phyloP scores from a whole-genome alignment of 768 basidiomycete genomes.

The Scleroderma bovista region DNA sequence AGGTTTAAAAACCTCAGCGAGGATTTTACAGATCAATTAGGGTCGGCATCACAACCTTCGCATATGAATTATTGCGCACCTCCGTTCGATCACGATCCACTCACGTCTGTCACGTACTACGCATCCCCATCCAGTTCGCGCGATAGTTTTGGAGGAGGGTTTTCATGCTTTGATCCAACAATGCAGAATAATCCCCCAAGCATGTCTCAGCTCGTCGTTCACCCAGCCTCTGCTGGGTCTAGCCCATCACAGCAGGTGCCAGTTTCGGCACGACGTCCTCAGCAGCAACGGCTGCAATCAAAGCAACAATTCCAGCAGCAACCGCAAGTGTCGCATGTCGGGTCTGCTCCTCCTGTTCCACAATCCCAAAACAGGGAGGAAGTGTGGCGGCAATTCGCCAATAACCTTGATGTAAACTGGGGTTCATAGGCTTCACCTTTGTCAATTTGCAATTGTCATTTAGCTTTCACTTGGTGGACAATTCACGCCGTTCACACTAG shows the following conservation, averaged over 20 bases:
- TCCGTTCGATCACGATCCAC: neutral
- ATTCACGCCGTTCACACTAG: neutral
- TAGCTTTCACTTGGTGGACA: neutral
- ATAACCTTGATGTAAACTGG: slow-evolving; percentile 21
- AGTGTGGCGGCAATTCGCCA: slow-evolving; percentile 35
- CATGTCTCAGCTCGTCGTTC: neutral
- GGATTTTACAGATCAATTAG: neutral
- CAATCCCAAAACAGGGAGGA: slow-evolving; percentile 29
- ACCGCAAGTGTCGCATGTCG: neutral
- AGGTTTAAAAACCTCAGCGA: slow-evolving; percentile 10
- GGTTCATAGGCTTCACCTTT: neutral
- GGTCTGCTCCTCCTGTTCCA: neutral
- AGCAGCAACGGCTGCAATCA: neutral
- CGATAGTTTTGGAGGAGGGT: neutral
- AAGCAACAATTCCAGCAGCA: neutral
- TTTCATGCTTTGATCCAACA: neutral
- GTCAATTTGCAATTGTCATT: neutral
- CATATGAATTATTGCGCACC: neutral
- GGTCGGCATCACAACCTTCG: neutral
- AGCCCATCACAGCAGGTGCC: neutral
- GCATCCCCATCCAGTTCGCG: neutral
- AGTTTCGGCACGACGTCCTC: neutral
- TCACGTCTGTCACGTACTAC: neutral
- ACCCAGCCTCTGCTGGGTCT: neutral
- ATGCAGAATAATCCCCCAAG: neutral